Conservation (phyloP, 164 flowering plant genomes). For the Magnolia changhungtana region DNA sequence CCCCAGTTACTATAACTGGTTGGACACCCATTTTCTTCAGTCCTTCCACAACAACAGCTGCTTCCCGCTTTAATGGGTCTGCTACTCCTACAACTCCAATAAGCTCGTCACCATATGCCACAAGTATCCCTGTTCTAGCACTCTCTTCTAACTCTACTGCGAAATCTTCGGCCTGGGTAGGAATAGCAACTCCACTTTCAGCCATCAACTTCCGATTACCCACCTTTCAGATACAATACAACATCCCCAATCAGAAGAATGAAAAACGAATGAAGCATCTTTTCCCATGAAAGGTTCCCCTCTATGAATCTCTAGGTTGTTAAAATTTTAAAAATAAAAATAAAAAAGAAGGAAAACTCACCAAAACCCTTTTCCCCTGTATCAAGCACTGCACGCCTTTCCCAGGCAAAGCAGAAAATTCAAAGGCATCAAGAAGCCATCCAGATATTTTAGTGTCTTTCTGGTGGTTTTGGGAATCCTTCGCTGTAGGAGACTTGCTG, state of each 20-base stretch:
- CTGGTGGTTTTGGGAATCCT: slow-evolving; percentile 26
- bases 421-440: slow-evolving; percentile 80
- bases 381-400: slow-evolving; percentile 79
- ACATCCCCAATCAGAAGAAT: slow-evolving; percentile 6
- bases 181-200: slow-evolving; percentile 61
- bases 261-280: not conserved
- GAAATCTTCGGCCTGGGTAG: slow-evolving; percentile 56
- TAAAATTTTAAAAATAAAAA: not conserved
- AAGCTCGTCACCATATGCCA: slow-evolving; percentile 48
- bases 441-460: slow-evolving; percentile 41
- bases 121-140: slow-evolving; percentile 90
- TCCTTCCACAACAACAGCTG: slow-evolving; percentile 85
- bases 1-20: slow-evolving; percentile 98
- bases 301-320: not conserved
- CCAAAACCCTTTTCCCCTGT: slow-evolving; percentile 62
- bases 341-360: slow-evolving; percentile 29
- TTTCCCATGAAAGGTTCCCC: not conserved
- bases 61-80: slow-evolving; percentile 92
- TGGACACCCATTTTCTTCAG: slow-evolving; percentile 81
- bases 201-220: slow-evolving; percentile 82
- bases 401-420: slow-evolving; percentile 85
- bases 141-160: slow-evolving; percentile 81
- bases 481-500: slow-evolving; percentile 44
- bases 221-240: slow-evolving; percentile 44
- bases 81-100: slow-evolving; percentile 89